Evolutionary conservation across 495 filamentous ascomycete species (phyloP).

Genomic region (Friedmanniomyces simplex): DNA sequence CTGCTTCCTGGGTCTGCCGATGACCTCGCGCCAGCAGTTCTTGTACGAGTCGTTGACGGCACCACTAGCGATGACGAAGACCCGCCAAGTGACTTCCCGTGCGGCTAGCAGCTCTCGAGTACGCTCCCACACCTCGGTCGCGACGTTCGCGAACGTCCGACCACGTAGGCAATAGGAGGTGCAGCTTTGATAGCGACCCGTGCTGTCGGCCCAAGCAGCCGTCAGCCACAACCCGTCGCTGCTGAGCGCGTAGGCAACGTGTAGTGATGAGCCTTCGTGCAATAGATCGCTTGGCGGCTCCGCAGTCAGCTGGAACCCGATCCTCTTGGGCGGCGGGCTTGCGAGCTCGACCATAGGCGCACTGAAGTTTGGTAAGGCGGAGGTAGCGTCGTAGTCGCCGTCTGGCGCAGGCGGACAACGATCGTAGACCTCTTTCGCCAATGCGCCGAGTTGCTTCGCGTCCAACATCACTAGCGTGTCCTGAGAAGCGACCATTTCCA

Average conservation of each 20-base stretch:
- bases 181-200: constrained; percentile 62
- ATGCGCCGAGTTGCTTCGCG: constrained; percentile 51
- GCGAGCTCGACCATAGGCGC: constrained; percentile 70
- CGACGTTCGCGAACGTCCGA: constrained; percentile 47
- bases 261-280: constrained; percentile 74
- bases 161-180: constrained; percentile 61
- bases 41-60: constrained; percentile 1
- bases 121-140: constrained; percentile 74
- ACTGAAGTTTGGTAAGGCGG: constrained; percentile 34
- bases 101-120: constrained; percentile 65
- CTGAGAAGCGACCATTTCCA: constrained; percentile 56
- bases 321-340: constrained; percentile 53
- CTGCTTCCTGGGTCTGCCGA: constrained; percentile 4
- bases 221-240: constrained; percentile 78
- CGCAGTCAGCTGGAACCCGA: constrained; percentile 67
- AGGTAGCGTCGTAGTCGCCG: constrained; percentile 34
- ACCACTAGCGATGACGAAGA: constrained; percentile 49
- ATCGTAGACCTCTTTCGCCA: constrained; percentile 81
- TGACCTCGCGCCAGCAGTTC: constrained; percentile 10
- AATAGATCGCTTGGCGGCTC: constrained; percentile 61
- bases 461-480: constrained; percentile 56
- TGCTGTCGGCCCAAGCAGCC: constrained; percentile 85
- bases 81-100: constrained; percentile 64
- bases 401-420: constrained; percentile 53
- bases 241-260: constrained; percentile 77